Percentiles rank a stretch among this genome's conserved stretches.
These are phyloP conservation scores for Exobasidium rhododendri DNA, from an alignment of 1,284 basidiomycete genomes.

Conservation along the genomic window DNA sequence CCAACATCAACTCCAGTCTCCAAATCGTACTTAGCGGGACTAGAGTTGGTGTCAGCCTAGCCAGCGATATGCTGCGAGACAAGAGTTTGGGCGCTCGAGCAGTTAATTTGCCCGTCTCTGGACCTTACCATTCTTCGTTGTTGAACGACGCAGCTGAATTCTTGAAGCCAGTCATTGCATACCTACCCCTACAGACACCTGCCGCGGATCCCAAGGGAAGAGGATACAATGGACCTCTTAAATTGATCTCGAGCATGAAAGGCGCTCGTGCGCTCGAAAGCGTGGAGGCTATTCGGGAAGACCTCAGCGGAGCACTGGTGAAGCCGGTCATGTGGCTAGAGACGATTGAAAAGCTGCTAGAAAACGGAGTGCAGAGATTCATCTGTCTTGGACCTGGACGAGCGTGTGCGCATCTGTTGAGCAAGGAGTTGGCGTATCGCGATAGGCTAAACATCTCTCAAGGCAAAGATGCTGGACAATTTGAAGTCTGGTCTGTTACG, in stretches of 20 bases:
- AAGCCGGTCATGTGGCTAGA: slow-evolving; percentile 45
- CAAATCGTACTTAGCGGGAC: slow-evolving; percentile 50
- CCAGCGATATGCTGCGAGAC: slow-evolving; percentile 43
- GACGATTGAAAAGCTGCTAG: slow-evolving; percentile 36
- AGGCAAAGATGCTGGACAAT: slow-evolving; percentile 19
- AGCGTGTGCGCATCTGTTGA: slow-evolving; percentile 49
- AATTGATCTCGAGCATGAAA: slow-evolving; percentile 3
- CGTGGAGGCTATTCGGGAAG: slow-evolving; percentile 29
- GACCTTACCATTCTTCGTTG: slow-evolving; percentile 49
- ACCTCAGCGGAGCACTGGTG: slow-evolving; percentile 36
- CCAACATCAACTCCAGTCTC: slow-evolving; percentile 50
- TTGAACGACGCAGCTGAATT: slow-evolving; percentile 38
- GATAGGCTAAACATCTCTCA: slow-evolving; percentile 24
- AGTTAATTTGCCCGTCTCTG: slow-evolving; percentile 51
- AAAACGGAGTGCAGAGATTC: slow-evolving; percentile 45
- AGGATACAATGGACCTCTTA: not conserved
- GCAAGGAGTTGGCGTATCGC: slow-evolving; percentile 46
- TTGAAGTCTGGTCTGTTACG: slow-evolving; percentile 46
- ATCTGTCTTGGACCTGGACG: slow-evolving; percentile 50
- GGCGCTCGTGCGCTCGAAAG: slow-evolving; percentile 15
- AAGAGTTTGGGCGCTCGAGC: slow-evolving; percentile 47
- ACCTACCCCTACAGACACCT: slow-evolving; percentile 40
- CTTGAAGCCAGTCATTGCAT: slow-evolving; percentile 30
- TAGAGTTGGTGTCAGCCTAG: slow-evolving; percentile 46
- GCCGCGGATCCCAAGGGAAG: not conserved